phyloP scores from a whole-genome alignment of 352 stramenopile species.

The Albugo laibachii region DNA sequence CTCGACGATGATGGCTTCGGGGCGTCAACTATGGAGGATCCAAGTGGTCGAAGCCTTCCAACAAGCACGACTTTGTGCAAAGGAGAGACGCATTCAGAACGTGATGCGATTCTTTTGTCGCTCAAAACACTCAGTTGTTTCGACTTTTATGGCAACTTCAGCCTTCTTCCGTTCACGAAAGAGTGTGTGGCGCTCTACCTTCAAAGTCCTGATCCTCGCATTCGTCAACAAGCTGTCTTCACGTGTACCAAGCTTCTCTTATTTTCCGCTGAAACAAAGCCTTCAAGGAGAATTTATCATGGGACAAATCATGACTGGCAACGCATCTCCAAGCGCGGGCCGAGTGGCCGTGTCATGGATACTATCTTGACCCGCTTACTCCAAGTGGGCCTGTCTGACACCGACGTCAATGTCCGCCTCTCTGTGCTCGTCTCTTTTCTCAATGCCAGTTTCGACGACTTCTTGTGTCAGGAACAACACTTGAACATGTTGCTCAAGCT shows the following conservation, averaged over 20 bases:
- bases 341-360: slow-evolving; percentile 83
- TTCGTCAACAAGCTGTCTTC: slow-evolving; percentile 81
- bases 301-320: slow-evolving; percentile 17
- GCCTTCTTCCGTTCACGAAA: slow-evolving; percentile 88
- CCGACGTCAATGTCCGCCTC: slow-evolving; percentile 75
- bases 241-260: slow-evolving; percentile 64
- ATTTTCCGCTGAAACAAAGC: slow-evolving; percentile 10
- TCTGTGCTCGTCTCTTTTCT: slow-evolving; percentile 85
- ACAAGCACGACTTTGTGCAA: slow-evolving; percentile 21
- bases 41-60: not conserved
- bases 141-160: slow-evolving; percentile 82
- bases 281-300: slow-evolving; percentile 7
- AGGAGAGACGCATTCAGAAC: slow-evolving; percentile 54
- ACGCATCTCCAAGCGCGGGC: slow-evolving; percentile 53
- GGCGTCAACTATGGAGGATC: too few species aligned
- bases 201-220: slow-evolving; percentile 68
- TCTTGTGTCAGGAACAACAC: slow-evolving; percentile 85
- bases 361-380: slow-evolving; percentile 85
- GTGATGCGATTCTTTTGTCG: slow-evolving; percentile 74
- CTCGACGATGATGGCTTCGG: not conserved
- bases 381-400: slow-evolving; percentile 84
- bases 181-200: slow-evolving; percentile 88
- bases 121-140: slow-evolving; percentile 89
- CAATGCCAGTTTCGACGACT: slow-evolving; percentile 83
- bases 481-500: slow-evolving; percentile 88